Evolutionary conservation across 2,329 filamentous ascomycete genomes (phyloP).

Genomic region (Aspergillus neotritici): DNA sequence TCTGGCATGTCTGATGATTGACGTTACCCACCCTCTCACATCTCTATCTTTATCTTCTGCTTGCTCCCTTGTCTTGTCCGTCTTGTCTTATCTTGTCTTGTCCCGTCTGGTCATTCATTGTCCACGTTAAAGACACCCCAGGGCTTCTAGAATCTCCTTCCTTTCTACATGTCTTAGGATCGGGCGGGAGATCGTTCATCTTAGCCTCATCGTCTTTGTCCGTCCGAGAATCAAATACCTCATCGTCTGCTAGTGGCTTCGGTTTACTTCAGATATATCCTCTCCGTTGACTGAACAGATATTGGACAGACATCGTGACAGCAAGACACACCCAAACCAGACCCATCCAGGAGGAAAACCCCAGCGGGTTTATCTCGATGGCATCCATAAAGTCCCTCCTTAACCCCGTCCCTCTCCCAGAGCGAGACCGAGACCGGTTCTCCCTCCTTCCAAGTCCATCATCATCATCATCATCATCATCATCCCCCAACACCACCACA

Average conservation of each 20-base stretch:
- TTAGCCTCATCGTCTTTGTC: constrained; percentile 9
- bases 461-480: constrained; percentile 21
- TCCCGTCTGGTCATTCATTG: constrained; percentile 11
- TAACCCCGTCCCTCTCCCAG: constrained; percentile 51
- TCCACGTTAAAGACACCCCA: constrained; percentile 10
- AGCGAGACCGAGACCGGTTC: constrained; percentile 19
- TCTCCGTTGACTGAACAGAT: too few relatives aligned
- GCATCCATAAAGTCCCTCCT: constrained; percentile 61
- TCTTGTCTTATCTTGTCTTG: constrained; percentile 11
- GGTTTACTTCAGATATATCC: too few relatives aligned
- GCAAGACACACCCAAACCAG: not conserved
- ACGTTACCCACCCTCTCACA: constrained; percentile 8
- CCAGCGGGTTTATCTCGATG: constrained; percentile 42
- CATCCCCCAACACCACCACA: too few relatives aligned
- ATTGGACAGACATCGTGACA: too few relatives aligned
- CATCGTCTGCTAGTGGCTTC: not conserved
- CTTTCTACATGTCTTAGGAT: constrained; percentile 6
- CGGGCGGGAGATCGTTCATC: constrained; percentile 10
- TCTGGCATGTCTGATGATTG: constrained; percentile 10
- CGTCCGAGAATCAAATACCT: not conserved
- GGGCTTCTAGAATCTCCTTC: constrained; percentile 25
- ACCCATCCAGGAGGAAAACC: not conserved
- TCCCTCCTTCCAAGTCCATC: constrained; percentile 34
- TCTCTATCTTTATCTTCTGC: constrained; percentile 2
- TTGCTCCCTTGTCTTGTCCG: constrained; percentile 10